phyloP scores from a whole-genome alignment of 2,329 filamentous ascomycete genomes.

The Sphaceloma murrayae region DNA sequence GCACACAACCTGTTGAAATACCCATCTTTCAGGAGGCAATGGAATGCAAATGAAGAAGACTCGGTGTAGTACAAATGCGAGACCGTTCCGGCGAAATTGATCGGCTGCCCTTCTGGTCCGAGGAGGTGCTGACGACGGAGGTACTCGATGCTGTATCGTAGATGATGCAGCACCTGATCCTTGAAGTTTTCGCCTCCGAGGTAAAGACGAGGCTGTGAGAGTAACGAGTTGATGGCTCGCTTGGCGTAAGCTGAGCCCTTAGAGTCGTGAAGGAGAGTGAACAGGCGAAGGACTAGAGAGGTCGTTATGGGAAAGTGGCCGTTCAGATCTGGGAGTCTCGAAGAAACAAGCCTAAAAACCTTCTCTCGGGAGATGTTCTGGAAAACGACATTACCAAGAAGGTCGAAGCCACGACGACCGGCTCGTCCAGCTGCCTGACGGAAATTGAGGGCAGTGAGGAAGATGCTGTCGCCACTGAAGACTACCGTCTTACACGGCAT shows the following conservation, averaged over 20 bases:
- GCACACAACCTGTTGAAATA: conserved; percentile 59
- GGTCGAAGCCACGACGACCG: conserved; percentile 69
- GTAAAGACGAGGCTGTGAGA: conserved; percentile 61
- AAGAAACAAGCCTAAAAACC: conserved; percentile 60
- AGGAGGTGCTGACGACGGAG: conserved; percentile 60
- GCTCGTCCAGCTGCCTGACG: conserved; percentile 68
- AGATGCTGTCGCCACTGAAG: conserved; percentile 64
- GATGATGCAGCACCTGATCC: conserved; percentile 62
- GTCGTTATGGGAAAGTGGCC: conserved; percentile 73
- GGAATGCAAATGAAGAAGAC: conserved; percentile 66
- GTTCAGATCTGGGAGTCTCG: conserved; percentile 60
- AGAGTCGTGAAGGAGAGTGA: conserved; percentile 57
- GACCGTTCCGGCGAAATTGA: conserved; percentile 63
- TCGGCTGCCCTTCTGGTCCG: conserved; percentile 48
- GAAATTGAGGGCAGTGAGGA: conserved; percentile 65
- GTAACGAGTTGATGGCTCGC: conserved; percentile 53
- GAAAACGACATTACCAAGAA: conserved; percentile 74
- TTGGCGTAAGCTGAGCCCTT: conserved; percentile 53
- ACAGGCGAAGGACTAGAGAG: conserved; percentile 58
- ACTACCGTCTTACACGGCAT: conserved; percentile 78
- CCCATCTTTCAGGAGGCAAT: conserved; percentile 60
- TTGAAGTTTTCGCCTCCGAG: conserved; percentile 59
- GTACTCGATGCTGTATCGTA: conserved; percentile 75
- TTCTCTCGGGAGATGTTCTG: conserved; percentile 53
- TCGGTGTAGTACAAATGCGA: conserved; percentile 69